Evolutionary conservation across 345 rosid genomes (phyloP).

Genomic region (Eutrema yunnanense): DNA sequence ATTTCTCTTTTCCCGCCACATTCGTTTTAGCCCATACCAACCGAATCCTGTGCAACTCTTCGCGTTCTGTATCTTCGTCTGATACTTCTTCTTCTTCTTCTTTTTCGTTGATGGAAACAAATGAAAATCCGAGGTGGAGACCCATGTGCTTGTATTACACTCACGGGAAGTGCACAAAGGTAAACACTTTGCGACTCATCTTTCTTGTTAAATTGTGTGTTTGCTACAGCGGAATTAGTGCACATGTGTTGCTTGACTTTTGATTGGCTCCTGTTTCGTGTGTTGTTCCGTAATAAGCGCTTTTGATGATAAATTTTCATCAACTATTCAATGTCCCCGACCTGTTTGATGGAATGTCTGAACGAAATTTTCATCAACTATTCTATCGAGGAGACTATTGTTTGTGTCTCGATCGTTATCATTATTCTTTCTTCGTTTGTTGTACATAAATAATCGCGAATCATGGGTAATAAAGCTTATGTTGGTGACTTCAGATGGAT

Average conservation of each 20-base stretch:
- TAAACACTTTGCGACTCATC: conserved; percentile 10
- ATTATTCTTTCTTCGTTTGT: neutral
- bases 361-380: neutral
- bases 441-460: neutral
- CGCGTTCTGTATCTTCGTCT: conserved; percentile 22
- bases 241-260: neutral
- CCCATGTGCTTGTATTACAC: conserved; percentile 84
- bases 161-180: conserved; percentile 81
- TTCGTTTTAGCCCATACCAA: conserved; percentile 14
- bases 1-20: conserved; percentile 10
- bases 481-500: conserved; percentile 49
- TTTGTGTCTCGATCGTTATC: neutral
- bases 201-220: neutral
- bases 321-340: conserved; percentile 2
- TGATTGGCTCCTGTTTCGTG: neutral
- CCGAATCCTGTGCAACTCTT: conserved; percentile 14
- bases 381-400: neutral
- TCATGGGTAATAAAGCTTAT: neutral
- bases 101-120: conserved; percentile 17
- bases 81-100: conserved; percentile 14
- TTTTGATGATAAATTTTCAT: neutral
- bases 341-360: conserved; percentile 38
- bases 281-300: neutral
- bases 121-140: conserved; percentile 39
- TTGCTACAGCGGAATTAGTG: neutral